phyloP scores from a whole-genome alignment of 495 filamentous ascomycete species.

The Cenococcum geophilum region DNA sequence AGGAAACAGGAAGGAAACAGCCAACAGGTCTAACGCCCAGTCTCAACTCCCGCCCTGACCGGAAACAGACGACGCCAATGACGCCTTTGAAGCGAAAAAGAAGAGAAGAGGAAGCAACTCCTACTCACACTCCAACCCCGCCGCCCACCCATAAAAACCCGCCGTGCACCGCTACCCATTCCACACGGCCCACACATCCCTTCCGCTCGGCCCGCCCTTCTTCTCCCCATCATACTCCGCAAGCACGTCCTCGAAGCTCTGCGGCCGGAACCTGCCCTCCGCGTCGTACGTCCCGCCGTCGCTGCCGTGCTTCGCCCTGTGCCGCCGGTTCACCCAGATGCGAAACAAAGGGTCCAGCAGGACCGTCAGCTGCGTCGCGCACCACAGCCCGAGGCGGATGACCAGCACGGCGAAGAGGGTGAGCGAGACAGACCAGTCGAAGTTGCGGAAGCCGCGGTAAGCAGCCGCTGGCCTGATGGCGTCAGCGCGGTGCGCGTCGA shows the following conservation, averaged over 20 bases:
- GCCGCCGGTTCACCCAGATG: slow-evolving; percentile 45
- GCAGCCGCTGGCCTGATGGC: slow-evolving; percentile 19
- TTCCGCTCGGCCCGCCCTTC: slow-evolving; percentile 34
- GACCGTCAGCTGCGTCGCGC: slow-evolving; percentile 40
- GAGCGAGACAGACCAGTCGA: slow-evolving; percentile 36
- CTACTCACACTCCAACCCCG: slow-evolving; percentile 41
- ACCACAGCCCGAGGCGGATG: slow-evolving; percentile 49
- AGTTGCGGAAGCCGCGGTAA: background rate
- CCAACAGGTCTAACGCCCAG: too few relatives aligned
- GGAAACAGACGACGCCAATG: too few relatives aligned
- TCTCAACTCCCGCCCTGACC: too few relatives aligned
- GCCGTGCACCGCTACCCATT: slow-evolving; percentile 42
- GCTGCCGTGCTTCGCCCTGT: slow-evolving; percentile 56
- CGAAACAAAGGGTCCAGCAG: slow-evolving; percentile 50
- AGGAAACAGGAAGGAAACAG: slow-evolving; percentile 15
- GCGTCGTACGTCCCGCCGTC: slow-evolving; percentile 49
- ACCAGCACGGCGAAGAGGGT: slow-evolving; percentile 42
- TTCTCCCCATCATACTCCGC: slow-evolving; percentile 45
- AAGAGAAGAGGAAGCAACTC: background rate
- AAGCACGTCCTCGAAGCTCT: slow-evolving; percentile 55
- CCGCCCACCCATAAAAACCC: slow-evolving; percentile 46
- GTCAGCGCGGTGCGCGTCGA: slow-evolving; percentile 21
- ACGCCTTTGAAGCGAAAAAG: too few relatives aligned
- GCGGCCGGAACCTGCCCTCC: slow-evolving; percentile 51
- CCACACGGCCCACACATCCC: slow-evolving; percentile 34